Evolutionary conservation across 768 basidiomycete genomes (phyloP).

Genomic region (Auricularia sp.): DNA sequence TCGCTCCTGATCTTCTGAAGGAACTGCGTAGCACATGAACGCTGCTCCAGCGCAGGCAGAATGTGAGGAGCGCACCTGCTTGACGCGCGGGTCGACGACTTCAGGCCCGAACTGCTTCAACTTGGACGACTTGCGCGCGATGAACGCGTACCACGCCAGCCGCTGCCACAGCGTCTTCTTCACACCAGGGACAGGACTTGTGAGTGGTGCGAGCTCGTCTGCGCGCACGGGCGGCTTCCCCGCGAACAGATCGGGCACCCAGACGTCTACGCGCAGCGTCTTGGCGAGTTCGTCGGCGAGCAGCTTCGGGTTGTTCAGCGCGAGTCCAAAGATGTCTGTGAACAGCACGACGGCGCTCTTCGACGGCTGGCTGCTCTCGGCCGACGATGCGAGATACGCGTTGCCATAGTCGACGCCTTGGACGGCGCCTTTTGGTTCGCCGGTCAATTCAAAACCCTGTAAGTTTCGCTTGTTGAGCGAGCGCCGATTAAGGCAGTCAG

Average conservation of each 20-base stretch:
- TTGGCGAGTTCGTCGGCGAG: slow-evolving; percentile 45
- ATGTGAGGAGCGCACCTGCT: slow-evolving; percentile 13
- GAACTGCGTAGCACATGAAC: slow-evolving; percentile 18
- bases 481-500: neutral
- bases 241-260: slow-evolving; percentile 53
- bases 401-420: slow-evolving; percentile 17
- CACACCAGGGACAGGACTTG: neutral
- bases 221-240: slow-evolving; percentile 22
- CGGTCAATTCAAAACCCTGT: neutral
- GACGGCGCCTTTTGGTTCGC: slow-evolving; percentile 35
- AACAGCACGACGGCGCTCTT: slow-evolving; percentile 39
- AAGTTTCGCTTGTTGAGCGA: neutral
- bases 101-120: slow-evolving; percentile 17
- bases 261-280: slow-evolving; percentile 46
- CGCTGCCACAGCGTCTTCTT: slow-evolving; percentile 11
- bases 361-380: neutral
- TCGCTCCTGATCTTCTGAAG: slow-evolving; percentile 26
- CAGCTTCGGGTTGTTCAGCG: slow-evolving; percentile 42
- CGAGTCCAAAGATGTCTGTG: slow-evolving; percentile 48
- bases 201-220: slow-evolving; percentile 14
- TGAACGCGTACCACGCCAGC: slow-evolving; percentile 10
- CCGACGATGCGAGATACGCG: slow-evolving; percentile 33
- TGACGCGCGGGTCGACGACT: slow-evolving; percentile 18
- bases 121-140: slow-evolving; percentile 13
- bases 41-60: neutral